Base-by-base conservation (phyloP, 176 grass and related monocot genomes). In the Oryza glaberrima region DNA sequence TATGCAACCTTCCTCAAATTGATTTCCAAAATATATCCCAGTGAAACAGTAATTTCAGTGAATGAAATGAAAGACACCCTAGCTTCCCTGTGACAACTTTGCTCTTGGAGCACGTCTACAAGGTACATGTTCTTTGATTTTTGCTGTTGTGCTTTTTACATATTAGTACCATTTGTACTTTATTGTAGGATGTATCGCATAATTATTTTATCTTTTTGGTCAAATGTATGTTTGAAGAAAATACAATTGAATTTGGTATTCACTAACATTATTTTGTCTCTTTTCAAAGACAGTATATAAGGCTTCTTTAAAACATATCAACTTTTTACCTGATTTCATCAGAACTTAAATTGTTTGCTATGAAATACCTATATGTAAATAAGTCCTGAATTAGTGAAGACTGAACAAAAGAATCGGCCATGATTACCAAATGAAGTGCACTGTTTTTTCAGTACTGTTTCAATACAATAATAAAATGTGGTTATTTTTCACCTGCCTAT, bases 11-110 rank as follows among this genome's bases (percentile, higher is more conserved):
- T 98, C 26, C 75, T 95, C 8, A 88, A 93, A 75, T 83, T 98
- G 76, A 90, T 98, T 56, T 76, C 81, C 12, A 95, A 90, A 88
- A 93, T 98, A 94, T 98, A 98, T 82, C 93, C 91, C 61, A 95
- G 68, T 48, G 96, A 98, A 86, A 90, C 85, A 17, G 77, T 98
- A 44, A 85, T 70, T 72, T 90, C 93, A 6, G 89, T 85, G 23
- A 61, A 73, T 15, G 91, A 98, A 66, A 95, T 98, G 93, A 87
- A 77, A 78, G 89, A 98, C 49, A 78, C 84, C 23, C 82, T 98
- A 22, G 75, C 86, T 51, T 72, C 85, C 16, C 48, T 94, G 25
- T 94, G 91, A 79, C 58, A 54, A 54, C 81, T 63, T 63, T 52
- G 82, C 5, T 76, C 22, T 80, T 28, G 73, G 51, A 72, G 81